phyloP scores from a whole-genome alignment of 2,329 filamentous ascomycete genomes.

The Talaromyces islandicus region DNA sequence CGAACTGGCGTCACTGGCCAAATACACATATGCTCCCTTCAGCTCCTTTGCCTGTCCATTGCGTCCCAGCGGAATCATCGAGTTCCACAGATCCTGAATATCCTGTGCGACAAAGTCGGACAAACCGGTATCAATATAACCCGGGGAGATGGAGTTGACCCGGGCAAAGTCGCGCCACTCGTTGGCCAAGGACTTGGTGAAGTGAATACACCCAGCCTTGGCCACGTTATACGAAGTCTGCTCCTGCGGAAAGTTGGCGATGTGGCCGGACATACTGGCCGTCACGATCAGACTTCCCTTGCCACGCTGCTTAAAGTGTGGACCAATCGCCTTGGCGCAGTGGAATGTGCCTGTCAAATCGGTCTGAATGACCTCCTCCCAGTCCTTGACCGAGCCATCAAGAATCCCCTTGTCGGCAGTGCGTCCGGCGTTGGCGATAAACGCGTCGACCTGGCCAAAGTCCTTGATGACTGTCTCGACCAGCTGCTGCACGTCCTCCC shows the following conservation, averaged over 20 bases:
- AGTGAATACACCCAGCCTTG: slow-evolving; percentile 62
- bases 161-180: slow-evolving; percentile 66
- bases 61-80: slow-evolving; percentile 56
- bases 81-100: slow-evolving; percentile 52
- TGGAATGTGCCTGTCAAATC: slow-evolving; percentile 83
- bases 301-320: slow-evolving; percentile 64
- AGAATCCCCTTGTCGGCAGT: slow-evolving; percentile 64
- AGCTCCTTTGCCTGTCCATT: slow-evolving; percentile 61
- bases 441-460: slow-evolving; percentile 64
- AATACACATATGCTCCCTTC: slow-evolving; percentile 53
- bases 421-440: slow-evolving; percentile 65
- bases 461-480: slow-evolving; percentile 59
- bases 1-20: slow-evolving; percentile 42
- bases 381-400: slow-evolving; percentile 64
- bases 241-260: slow-evolving; percentile 56
- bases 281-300: slow-evolving; percentile 62
- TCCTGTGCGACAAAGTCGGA: slow-evolving; percentile 59
- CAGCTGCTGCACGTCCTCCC: slow-evolving; percentile 51
- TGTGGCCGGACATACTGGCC: slow-evolving; percentile 55
- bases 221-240: slow-evolving; percentile 61
- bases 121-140: slow-evolving; percentile 63
- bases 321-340: slow-evolving; percentile 82
- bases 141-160: slow-evolving; percentile 62
- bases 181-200: slow-evolving; percentile 59
- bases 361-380: slow-evolving; percentile 72